Base-by-base conservation (phyloP, 805 yeast species). In the Yarrowia yakushimensis region DNA sequence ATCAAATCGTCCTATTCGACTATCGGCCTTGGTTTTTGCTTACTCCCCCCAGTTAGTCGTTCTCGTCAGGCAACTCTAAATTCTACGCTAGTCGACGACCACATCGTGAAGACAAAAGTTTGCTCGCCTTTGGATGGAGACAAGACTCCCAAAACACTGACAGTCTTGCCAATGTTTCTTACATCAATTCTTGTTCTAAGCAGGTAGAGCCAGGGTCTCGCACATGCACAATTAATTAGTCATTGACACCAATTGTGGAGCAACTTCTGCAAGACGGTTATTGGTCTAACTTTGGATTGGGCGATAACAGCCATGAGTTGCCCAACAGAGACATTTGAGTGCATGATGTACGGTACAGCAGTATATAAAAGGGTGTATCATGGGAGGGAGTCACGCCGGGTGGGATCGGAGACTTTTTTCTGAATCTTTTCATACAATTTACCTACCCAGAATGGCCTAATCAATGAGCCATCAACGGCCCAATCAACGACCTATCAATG, bases 241-340 rank as follows among this genome's bases (percentile, higher is more conserved):
- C 54, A 46, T 7, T 45, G 20, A 17, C n/a, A 20, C 27, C 13
- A 28, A 17, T 43, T n/a, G 10, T 23, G 13, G 31, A 13, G 50
- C 54, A 46, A 30, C 30, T 30, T 46, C 25, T 46, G 54, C 37
- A 46, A 15, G 54, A 30, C 54, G 37, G 54, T 46, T 46, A 46
- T 37, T 46, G 54, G 37, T 17, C 54, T 30, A 46, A 46, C 54
- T 31, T 46, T 46, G 54, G 54, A 46, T 46, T 46, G 54, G 54
- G 54, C 54, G 54, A 46, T 46, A 46, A 46, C 54, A 46, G 54
- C 54, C 54, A 46, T 20, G 37, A 31, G 27, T 30, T 46, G 11
- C 54, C 37, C 28, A 46, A 46, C 27, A 17, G 20, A 46, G 54
- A 46, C 36, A 45, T 7, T 41, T 17, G 33, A 9, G 37, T 30